A percentile compares a stretch with the other conserved stretches of the same genome.
Evolutionary conservation across 768 basidiomycete species (phyloP).

Genomic region (Amanita inopinata): DNA sequence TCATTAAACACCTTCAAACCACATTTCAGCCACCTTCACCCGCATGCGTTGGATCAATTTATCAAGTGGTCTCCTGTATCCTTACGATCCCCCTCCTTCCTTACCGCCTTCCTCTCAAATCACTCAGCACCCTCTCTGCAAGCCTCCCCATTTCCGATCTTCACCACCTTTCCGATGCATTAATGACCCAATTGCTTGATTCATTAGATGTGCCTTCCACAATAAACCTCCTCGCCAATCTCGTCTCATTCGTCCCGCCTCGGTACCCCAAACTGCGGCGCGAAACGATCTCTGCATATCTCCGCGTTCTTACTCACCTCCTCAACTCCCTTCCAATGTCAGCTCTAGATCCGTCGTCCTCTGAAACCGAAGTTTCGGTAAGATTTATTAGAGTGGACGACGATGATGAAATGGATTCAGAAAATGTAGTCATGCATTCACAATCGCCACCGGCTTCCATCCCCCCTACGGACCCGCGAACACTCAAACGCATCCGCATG

Average conservation of each 20-base stretch:
- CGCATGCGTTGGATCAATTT: constrained; percentile 24
- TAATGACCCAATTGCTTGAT: constrained; percentile 11
- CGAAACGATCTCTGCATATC: constrained; percentile 39
- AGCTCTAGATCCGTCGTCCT: constrained; percentile 35
- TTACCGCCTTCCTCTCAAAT: constrained; percentile 54
- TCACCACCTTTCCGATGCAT: constrained; percentile 19
- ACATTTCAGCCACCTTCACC: constrained; percentile 17
- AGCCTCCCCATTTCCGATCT: constrained; percentile 44
- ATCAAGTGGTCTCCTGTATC: constrained; percentile 40
- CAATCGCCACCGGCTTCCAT: constrained; percentile 16
- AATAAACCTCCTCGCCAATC: constrained; percentile 65
- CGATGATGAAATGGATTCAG: constrained; percentile 34
- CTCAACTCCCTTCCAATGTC: constrained; percentile 43
- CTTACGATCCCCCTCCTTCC: constrained; percentile 73
- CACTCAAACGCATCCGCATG: constrained; percentile 51
- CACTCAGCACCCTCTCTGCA: constrained; percentile 56
- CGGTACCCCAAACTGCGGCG: constrained; percentile 43
- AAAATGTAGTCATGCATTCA: constrained; percentile 24
- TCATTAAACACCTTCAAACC: constrained; percentile 33
- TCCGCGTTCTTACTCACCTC: constrained; percentile 40
- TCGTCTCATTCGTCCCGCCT: constrained; percentile 53
- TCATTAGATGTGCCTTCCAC: constrained; percentile 22
- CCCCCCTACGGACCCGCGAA: constrained; percentile 46
- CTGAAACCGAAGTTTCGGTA: constrained; percentile 2
- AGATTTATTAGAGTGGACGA: constrained; percentile 12